Evolutionary conservation across 371 early-diverging fungal genomes (phyloP).

Genomic region (Haplosporangium sp.): DNA sequence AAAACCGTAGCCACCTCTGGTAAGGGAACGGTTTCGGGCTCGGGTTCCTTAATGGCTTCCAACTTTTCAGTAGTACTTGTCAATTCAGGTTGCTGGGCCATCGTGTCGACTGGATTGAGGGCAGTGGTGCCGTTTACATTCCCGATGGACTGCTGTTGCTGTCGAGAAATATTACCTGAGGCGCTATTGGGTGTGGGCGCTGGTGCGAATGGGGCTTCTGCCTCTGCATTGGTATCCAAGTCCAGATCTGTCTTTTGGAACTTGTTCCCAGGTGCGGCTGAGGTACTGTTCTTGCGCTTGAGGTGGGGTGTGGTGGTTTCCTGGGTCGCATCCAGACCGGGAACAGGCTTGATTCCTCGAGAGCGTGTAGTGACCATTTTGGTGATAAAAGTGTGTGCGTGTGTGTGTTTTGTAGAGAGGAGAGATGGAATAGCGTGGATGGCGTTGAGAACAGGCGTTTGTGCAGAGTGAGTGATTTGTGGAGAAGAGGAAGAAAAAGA

Average conservation of each 20-base stretch:
- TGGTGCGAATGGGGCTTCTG: conserved; percentile 2
- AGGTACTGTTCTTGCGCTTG: conserved; percentile 18
- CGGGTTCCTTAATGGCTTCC: conserved; percentile 23
- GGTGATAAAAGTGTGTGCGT: background rate
- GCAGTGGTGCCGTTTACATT: background rate
- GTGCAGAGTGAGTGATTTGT: no score
- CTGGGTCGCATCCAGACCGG: background rate
- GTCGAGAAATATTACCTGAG: background rate
- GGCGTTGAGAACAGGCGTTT: background rate
- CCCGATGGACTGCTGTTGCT: background rate
- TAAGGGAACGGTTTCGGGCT: conserved; percentile 11
- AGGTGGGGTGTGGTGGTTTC: background rate
- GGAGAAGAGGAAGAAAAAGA: background rate
- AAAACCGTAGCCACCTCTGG: conserved; percentile 27
- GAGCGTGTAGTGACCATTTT: conserved; percentile 31
- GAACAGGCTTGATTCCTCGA: conserved; percentile 9
- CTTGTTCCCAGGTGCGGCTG: background rate
- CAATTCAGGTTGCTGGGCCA: background rate
- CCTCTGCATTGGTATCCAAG: conserved; percentile 2
- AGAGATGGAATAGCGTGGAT: background rate
- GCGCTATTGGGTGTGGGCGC: conserved; percentile 10
- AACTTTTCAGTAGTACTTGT: conserved; percentile 3
- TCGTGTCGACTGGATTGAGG: background rate
- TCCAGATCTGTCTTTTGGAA: conserved; percentile 11
- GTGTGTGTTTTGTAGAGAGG: background rate